Conservation (phyloP, 129 eudicot genomes). For the Rutidosis leptorrhynchoides region DNA sequence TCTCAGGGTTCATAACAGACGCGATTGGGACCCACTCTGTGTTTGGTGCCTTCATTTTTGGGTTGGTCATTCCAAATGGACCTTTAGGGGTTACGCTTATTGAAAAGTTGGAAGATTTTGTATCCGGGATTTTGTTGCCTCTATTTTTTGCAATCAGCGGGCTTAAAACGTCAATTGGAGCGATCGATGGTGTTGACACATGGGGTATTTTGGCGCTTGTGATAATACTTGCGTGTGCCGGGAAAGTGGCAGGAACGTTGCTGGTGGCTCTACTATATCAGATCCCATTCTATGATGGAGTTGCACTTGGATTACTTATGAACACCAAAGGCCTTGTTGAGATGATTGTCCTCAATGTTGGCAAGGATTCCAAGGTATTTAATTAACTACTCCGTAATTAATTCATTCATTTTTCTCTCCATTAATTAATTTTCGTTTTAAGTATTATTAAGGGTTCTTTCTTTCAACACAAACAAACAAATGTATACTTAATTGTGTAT, state of each 20-base stretch:
- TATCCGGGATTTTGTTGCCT: slow-evolving; percentile 69
- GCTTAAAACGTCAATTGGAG: slow-evolving; percentile 52
- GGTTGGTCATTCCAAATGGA: slow-evolving; percentile 74
- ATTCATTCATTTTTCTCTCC: too few relatives aligned
- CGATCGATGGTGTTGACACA: slow-evolving; percentile 42
- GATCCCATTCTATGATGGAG: slow-evolving; percentile 58
- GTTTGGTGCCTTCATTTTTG: slow-evolving; percentile 85
- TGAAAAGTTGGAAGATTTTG: slow-evolving; percentile 74
- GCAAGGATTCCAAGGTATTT: slow-evolving; percentile 67
- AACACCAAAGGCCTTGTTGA: slow-evolving; percentile 87
- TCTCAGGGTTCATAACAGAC: slow-evolving; percentile 75
- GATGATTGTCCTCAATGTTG: slow-evolving; percentile 81
- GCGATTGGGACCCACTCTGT: slow-evolving; percentile 81
- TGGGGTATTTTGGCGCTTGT: slow-evolving; percentile 58
- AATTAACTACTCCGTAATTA: too few relatives aligned
- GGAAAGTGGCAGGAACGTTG: slow-evolving; percentile 69
- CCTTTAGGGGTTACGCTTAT: slow-evolving; percentile 65
- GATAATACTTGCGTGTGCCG: slow-evolving; percentile 59
- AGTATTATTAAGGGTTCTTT: too few relatives aligned
- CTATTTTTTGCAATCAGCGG: slow-evolving; percentile 78
- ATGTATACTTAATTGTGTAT: too few relatives aligned
- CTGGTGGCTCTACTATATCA: slow-evolving; percentile 55
- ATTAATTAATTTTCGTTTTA: too few relatives aligned
- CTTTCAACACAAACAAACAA: too few relatives aligned
- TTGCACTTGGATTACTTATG: slow-evolving; percentile 80